Base-by-base conservation (phyloP, 331 rosid species). In the Acacia concinna region DNA sequence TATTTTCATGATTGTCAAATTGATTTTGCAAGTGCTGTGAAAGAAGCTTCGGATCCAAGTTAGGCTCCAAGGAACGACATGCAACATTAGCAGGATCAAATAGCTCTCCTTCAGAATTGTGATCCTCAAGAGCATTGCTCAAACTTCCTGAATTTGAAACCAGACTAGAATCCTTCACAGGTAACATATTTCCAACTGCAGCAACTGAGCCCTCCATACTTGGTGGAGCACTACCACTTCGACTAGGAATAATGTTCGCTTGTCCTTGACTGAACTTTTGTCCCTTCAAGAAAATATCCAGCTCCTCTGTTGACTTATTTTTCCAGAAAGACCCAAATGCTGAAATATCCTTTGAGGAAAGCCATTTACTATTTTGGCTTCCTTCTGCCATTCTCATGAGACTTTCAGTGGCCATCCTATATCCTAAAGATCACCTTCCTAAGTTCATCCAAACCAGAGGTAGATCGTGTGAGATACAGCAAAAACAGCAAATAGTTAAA, bases 161-260 rank as follows among this genome's bases (percentile, higher is more conserved):
- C 71, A 66, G 46, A 51, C 80, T 78, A 60, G 75, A 37, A 76
- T 85, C 81, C 40, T 86, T 85, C 56, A 86, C 83, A 69, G 77
- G 49, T 74, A 86, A 81, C 12, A 88, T 75, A 78, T 86, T 81
- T 32, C 82, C 73, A 18, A 88, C 78, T 21, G 90, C 86, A 7
- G 82, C 83, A 83, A 88, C 72, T 72, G 94, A 88, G 78, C 92
- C 92, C 81, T 85, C 94, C 88, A 88, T 86, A 78, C 84, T 88
- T 63, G 94, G 94, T 40, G 94, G 94, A 70, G 94, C 92, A 68
- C 94, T 90, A 32, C 89, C 88, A 78, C 94, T 86, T 79, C 94
- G 85, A 78, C 69, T 83, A 8, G 92, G 92, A 46, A 85, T 34
- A 4, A 74, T 49, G 31, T 86, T 85, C 13, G 78, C 64, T 75